Percentiles rank a stretch among this genome's conserved stretches.
phyloP scores from a whole-genome alignment of 306 rosid species.

The Hippophae rhamnoides region DNA sequence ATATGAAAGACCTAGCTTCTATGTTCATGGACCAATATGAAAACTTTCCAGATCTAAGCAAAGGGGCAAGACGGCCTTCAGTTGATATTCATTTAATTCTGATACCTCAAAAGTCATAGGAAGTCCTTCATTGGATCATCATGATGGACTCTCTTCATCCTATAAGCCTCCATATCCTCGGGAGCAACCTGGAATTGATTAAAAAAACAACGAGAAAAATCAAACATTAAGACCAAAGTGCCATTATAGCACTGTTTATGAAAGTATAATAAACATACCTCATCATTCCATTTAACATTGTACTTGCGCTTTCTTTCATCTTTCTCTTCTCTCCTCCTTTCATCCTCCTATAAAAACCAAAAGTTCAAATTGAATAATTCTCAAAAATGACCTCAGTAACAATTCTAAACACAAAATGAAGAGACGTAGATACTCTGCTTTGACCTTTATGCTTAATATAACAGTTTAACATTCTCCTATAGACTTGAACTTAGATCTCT shows the following conservation, averaged over 20 bases:
- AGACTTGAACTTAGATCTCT: no score
- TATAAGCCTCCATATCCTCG: conserved; percentile 53
- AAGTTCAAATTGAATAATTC: neutral
- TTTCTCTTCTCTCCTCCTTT: conserved; percentile 48
- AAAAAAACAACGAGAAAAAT: neutral
- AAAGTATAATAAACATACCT: conserved; percentile 20
- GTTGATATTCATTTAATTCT: no score
- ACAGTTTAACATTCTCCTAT: no score
- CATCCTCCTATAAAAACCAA: conserved; percentile 36
- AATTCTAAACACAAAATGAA: no score
- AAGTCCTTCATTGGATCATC: conserved; percentile 66
- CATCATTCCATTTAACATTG: conserved; percentile 54
- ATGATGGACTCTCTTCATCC: conserved; percentile 44
- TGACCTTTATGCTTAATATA: no score
- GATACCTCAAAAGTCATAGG: neutral
- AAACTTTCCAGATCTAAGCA: no score
- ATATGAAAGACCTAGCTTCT: no score
- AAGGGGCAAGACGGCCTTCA: no score
- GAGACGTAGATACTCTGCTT: no score
- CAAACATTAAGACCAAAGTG: neutral
- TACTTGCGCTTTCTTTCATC: conserved; percentile 65
- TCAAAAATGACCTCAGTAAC: no score
- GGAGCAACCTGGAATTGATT: conserved; percentile 29
- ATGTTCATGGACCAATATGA: no score
- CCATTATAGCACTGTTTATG: neutral